Evolutionary conservation across 306 rosid genomes (phyloP), one percentile per base, ranked within the genome.

Genomic region (Acacia crassicarpa): DNA sequence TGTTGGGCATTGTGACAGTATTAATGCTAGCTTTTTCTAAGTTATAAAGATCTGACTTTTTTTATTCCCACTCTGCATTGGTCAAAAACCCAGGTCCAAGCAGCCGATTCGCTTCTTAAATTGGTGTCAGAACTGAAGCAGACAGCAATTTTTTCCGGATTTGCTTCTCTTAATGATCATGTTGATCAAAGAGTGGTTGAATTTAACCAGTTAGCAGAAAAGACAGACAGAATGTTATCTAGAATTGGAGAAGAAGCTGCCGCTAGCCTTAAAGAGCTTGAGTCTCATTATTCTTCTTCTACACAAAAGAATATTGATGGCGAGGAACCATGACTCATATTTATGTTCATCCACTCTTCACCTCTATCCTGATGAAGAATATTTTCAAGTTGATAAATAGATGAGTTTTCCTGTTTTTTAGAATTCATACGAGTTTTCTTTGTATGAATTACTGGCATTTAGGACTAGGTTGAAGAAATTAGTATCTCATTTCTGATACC

Each of bases 101-200:
- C 95, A 62, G 91, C 97, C 68, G 99, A 93, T 82, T 90, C 97
- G n/a, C 85, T 95, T 4, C 91, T 93, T 44, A 91, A 91, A 84
- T 84, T 91, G 79, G 97, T 95, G 68, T 90, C 94, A 1, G 98
- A 91, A 87, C 84, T 95, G 85, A 93, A 95, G 89, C 98, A 95
- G 79, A 91, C 97, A 2, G 97, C 97, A 74, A 91, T 94, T 35
- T 95, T 95, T 84, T 94, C 99, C 1, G 99, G 97, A 67, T 93
- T 95, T 85, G 98, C 97, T 51, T 94, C 97, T 19, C 93, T 94
- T 44, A 94, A 94, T 78, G 98, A 94, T 74, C 97, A 94, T 49
- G 98, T 90, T 75, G 97, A 94, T 74, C 94, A 93, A 83, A 92
- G 97, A 85, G 89, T 72, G 46, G 83, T 84, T 19, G 98, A 93